Conservation (phyloP, 208 protist genomes). For the Entamoeba moshkovskii region DNA sequence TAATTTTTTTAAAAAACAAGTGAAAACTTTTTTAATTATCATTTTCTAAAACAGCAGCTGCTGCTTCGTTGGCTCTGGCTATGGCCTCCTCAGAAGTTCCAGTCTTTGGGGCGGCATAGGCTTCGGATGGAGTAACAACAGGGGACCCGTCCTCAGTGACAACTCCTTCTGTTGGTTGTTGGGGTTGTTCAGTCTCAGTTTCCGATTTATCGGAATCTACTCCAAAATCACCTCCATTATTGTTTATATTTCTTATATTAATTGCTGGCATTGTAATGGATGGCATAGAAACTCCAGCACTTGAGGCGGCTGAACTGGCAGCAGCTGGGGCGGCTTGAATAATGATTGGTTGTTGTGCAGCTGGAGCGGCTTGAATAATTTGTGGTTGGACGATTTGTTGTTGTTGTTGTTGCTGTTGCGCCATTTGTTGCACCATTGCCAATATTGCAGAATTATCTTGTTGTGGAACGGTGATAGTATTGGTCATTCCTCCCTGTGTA, state of each 20-base stretch:
- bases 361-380: not conserved
- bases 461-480: not conserved
- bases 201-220: not conserved
- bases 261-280: not conserved
- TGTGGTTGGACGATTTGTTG: not conserved
- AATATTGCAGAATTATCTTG: not conserved
- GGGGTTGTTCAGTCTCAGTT: not conserved
- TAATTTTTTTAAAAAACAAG: too few relatives aligned
- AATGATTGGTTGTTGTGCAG: not conserved
- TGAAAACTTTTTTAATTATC: too few relatives aligned
- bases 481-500: not conserved
- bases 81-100: not conserved
- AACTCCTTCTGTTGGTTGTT: not conserved
- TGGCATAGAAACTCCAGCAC: not conserved
- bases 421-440: not conserved
- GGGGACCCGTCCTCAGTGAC: not conserved
- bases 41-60: too few relatives aligned
- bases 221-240: not conserved
- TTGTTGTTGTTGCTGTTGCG: not conserved
- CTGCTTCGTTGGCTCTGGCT: not conserved
- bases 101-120: not conserved
- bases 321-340: not conserved
- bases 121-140: not conserved
- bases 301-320: not conserved
- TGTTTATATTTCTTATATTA: not conserved